Base-by-base conservation (phyloP, 805 yeast species). In the Lachancea mirantina region DNA sequence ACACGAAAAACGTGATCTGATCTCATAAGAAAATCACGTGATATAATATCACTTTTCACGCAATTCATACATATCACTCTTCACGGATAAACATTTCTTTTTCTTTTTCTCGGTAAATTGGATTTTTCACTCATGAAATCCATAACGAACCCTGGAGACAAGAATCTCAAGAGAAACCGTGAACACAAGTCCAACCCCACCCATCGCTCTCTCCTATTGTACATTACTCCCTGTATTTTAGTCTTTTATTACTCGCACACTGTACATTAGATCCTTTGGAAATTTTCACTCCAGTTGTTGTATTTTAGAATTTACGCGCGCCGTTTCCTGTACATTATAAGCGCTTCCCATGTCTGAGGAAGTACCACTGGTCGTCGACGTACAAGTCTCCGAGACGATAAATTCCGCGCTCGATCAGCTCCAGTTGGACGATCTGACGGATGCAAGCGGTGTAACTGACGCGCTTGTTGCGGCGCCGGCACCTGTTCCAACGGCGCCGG, bases 391-490 rank as follows among this genome's bases (percentile, higher is more conserved):
- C 3, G 54, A 49, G 36, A 45, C 49, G 5, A 43, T 57, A 18
- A 47, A 46, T 29, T 47, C 56, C 16, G 62, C 59, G 11, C 32
- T 57, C 34, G 57, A 50, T 15, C 57, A 54, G 28, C 34, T 57
- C 28, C 52, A 55, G 28, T 32, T 57, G 27, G 58, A 55, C 29
- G 56, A 41, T 14, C 26, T 30, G 13, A 17, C 33, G 10, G 34
- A 21, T 25, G 9, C 24, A 10, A 25, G 30, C 17, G 32, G 10
- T 4, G 14, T 23, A 13, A 11, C 22, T 15, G 26, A 28, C 11
- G 31, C 10, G 25, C n/a, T n/a, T n/a, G n/a, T n/a, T n/a, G 14
- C 26, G 6, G 23, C 19, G 14, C 8, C 30, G 10, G 23, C 26
- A 13, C 14, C 30, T 13, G 19, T 21, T 6, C 30, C 21, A 17